phyloP scores from a whole-genome alignment of 495 filamentous ascomycete species.

The Zalerion maritima region DNA sequence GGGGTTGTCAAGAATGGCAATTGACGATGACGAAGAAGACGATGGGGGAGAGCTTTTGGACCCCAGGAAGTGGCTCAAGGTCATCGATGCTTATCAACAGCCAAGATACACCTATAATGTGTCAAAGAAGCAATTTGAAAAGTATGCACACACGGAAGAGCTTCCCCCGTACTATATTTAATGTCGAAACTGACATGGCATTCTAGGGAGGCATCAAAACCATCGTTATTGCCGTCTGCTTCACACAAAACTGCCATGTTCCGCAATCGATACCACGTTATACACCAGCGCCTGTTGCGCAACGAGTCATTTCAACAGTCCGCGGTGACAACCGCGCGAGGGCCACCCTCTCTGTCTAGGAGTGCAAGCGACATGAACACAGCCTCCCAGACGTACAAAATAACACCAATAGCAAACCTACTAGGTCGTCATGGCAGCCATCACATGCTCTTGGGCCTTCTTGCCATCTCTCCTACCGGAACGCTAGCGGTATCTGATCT shows the following conservation, averaged over 20 bases:
- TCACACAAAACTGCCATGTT: conserved; percentile 75
- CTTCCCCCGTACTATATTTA: not conserved
- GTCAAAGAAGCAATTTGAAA: conserved; percentile 82
- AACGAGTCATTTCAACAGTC: conserved; percentile 88
- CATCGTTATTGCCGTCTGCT: conserved; percentile 64
- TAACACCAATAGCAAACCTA: conserved; percentile 87
- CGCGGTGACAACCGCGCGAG: conserved; percentile 37
- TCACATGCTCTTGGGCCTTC: conserved; percentile 76
- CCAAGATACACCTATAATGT: conserved; percentile 76
- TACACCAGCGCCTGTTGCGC: conserved; percentile 79
- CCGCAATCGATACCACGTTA: conserved; percentile 73
- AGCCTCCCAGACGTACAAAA: conserved; percentile 56
- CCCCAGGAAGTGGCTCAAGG: conserved; percentile 61
- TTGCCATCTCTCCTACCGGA: conserved; percentile 71
- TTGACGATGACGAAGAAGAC: conserved; percentile 47
- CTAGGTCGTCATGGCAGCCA: conserved; percentile 73
- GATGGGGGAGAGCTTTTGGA: conserved; percentile 39
- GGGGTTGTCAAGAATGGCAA: conserved; percentile 42
- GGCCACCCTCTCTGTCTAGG: conserved; percentile 30
- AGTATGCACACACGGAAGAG: conserved; percentile 18
- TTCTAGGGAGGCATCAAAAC: conserved; percentile 41
- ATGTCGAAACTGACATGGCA: conserved; percentile 2
- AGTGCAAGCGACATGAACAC: conserved; percentile 37
- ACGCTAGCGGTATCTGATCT: conserved; percentile 67
- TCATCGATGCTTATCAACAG: conserved; percentile 70